Base-by-base conservation (phyloP, 108 stramenopile species). In the Cyclostephanos tholiformis region DNA sequence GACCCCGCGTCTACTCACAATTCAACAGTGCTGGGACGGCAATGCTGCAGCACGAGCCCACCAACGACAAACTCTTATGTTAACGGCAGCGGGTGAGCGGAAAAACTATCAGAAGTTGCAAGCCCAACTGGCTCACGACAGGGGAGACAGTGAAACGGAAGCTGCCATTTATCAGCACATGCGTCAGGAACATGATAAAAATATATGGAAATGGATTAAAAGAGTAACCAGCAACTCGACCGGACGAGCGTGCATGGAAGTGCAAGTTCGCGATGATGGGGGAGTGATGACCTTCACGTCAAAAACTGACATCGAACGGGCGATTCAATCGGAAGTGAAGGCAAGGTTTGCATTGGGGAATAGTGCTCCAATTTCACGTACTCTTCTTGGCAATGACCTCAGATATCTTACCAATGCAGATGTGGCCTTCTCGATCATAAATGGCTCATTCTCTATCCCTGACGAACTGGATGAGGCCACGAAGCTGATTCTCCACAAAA, bases 201-300 rank as follows among this genome's bases (percentile, higher is more conserved):
- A 51, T 10, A 51, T 51, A 51, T 51, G 50, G 50, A 51, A 51
- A 51, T 10, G 50, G 50, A 51, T 51, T 10, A 51, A 51, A 51
- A 4, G 50, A 2, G 50, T 10, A 4, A 36, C 36, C 4, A 36
- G 6, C 6, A 36, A 4, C 6, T 36, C 36, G 36, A 36, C 36
- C 4, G 6, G 36, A 6, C 36, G 6, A 6, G 36, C 36, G 6
- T 36, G 36, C 36, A 36, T 36, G 36, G 36, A 36, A 51, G 50
- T 51, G 4, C 50, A 51, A 51, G 50, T 51, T n/a, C n/a, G n/a
- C n/a, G n/a, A n/a, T n/a, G n/a, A n/a, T n/a, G n/a, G 7, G 10
- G 4, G 50, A 17, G 50, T 20, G 50, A 51, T 10, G 10, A 20
- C 50, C 7, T 51, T 8, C 50, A 51, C 50, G 10, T 51, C 50